Conservation (phyloP, 1,139 yeast genomes). For the Arxiozyma telluris region DNA sequence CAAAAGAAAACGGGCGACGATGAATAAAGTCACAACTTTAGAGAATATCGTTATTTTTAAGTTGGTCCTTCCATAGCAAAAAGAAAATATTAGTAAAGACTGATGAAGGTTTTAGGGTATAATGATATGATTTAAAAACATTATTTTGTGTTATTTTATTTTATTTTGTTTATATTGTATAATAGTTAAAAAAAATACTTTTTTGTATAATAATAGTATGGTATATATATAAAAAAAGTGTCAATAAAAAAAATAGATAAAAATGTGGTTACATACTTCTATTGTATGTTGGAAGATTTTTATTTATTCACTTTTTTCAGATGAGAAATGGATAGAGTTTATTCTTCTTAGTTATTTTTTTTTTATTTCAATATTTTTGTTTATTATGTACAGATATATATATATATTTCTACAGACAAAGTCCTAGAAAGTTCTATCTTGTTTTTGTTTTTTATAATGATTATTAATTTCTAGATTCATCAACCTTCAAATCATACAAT, state of each 20-base stretch:
- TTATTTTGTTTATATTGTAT: neutral
- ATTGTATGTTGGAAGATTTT: too few species aligned
- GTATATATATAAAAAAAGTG: neutral
- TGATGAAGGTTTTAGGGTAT: neutral
- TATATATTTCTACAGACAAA: neutral
- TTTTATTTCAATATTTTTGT: neutral
- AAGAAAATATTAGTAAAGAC: neutral
- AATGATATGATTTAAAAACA: neutral
- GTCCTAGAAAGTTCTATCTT: neutral
- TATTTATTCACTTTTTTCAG: too few species aligned
- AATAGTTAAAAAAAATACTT: neutral
- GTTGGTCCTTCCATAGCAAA: neutral
- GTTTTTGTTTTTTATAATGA: too few species aligned
- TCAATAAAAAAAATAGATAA: too few species aligned
- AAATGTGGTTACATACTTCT: too few species aligned
- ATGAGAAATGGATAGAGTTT: neutral
- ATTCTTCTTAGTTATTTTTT: neutral
- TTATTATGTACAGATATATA: neutral
- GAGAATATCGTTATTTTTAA: too few species aligned
- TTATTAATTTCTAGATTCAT: neutral
- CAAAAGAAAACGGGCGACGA: conserved; percentile 7
- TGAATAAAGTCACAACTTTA: neutral
- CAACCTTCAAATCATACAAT: conserved; percentile 2
- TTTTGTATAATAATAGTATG: neutral
- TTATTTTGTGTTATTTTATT: too few species aligned